phyloP scores from a whole-genome alignment of 495 filamentous ascomycete species.

The Aspergillus avenaceus region DNA sequence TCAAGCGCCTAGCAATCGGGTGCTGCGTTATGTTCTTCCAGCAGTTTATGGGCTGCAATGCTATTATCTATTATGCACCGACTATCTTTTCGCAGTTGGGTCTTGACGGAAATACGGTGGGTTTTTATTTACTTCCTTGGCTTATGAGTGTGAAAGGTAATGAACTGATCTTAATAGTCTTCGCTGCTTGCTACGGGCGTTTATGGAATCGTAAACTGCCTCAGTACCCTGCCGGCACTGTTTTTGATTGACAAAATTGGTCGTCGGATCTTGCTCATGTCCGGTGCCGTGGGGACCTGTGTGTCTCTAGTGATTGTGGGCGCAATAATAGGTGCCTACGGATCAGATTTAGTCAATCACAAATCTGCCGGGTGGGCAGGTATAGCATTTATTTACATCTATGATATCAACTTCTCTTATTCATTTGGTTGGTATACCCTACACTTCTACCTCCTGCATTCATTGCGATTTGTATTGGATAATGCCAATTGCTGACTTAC shows the following conservation, averaged over 20 bases:
- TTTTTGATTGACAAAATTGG: conserved; percentile 74
- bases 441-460: background rate
- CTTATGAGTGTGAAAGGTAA: background rate
- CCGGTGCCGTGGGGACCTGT: conserved; percentile 46
- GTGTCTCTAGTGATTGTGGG: conserved; percentile 75
- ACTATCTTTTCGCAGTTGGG: conserved; percentile 70
- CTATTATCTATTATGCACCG: conserved; percentile 69
- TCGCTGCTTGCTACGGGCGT: conserved; percentile 76
- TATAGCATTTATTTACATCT: conserved; percentile 78
- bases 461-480: background rate
- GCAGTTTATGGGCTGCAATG: conserved; percentile 65
- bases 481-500: conserved; percentile 3
- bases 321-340: conserved; percentile 63
- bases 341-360: conserved; percentile 54
- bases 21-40: conserved; percentile 77
- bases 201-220: conserved; percentile 74
- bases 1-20: conserved; percentile 70
- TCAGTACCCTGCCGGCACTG: conserved; percentile 71
- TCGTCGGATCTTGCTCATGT: conserved; percentile 49
- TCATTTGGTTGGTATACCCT: conserved; percentile 28
- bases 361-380: conserved; percentile 70
- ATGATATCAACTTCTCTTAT: conserved; percentile 74
- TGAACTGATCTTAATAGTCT: conserved; percentile 23
- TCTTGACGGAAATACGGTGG: conserved; percentile 49
- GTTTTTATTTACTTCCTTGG: background rate